Evolutionary conservation across 768 basidiomycete species (phyloP).

Genomic region (Kwoniella mangroviensis): DNA sequence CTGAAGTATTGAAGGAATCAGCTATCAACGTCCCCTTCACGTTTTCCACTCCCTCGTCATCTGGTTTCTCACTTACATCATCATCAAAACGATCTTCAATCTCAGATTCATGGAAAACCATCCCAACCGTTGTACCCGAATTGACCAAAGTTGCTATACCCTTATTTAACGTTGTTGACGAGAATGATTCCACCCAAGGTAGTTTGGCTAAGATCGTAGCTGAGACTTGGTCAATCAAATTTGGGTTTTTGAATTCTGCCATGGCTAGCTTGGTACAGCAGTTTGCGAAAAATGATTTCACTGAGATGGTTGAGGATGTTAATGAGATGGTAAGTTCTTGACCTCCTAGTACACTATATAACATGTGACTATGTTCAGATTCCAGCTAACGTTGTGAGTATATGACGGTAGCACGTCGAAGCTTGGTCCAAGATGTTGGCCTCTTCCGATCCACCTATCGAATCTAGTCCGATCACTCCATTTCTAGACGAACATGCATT

Average conservation of each 20-base stretch:
- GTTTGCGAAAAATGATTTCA: slow-evolving; percentile 55
- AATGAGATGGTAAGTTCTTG: slow-evolving; percentile 52
- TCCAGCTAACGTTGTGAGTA: too few species aligned
- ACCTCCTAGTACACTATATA: too few species aligned
- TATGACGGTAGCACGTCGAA: slow-evolving; percentile 39
- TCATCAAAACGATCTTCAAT: slow-evolving; percentile 35
- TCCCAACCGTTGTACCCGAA: slow-evolving; percentile 38
- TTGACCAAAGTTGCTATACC: slow-evolving; percentile 42
- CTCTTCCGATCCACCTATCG: slow-evolving; percentile 50
- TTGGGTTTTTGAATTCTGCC: slow-evolving; percentile 51
- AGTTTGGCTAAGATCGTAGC: slow-evolving; percentile 49
- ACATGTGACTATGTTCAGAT: too few species aligned
- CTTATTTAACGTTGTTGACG: slow-evolving; percentile 55
- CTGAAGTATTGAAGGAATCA: slow-evolving; percentile 22
- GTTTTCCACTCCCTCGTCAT: slow-evolving; percentile 25
- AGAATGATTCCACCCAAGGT: slow-evolving; percentile 49
- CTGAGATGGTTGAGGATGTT: slow-evolving; percentile 54
- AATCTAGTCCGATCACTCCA: slow-evolving; percentile 47
- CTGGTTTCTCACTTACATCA: slow-evolving; percentile 22
- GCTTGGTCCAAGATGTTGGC: slow-evolving; percentile 55
- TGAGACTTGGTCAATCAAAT: slow-evolving; percentile 52
- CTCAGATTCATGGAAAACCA: slow-evolving; percentile 41
- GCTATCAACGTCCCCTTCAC: slow-evolving; percentile 32
- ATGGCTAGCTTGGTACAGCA: slow-evolving; percentile 49
- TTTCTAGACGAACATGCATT: slow-evolving; percentile 54